Base-by-base conservation (phyloP, 176 grass and related monocot species). In the Echinochloa phyllopogon region DNA sequence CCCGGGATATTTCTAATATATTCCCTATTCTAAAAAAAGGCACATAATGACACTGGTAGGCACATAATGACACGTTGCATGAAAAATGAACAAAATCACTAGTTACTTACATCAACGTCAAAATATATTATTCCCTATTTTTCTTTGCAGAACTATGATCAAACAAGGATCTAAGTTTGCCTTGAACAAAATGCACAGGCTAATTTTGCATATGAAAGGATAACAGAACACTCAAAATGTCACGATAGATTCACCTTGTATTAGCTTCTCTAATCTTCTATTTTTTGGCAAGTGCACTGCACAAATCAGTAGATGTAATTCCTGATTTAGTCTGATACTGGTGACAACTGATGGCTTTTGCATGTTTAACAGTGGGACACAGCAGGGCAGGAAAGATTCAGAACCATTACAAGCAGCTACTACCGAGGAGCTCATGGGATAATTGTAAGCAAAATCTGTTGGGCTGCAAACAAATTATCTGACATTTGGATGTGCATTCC, bases 401-500 rank as follows among this genome's bases (percentile, higher is more conserved):
- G 96, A 87, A 95, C 96, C 57, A 95, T 98, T 58, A 95, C 96
- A 40, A 95, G 93, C 55, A 95, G 93, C 86, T 98, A 98, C 65
- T 98, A 98, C 74, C 87, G 91, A 10, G 93, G 96, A 78, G 96
- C 96, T 16, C 93, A 95, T 57, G 96, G 96, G 74, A 95, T 95
- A 74, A 92, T 98, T 62, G 87, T 94, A 73, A 86, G 44, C 43
- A 58, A 21, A 16, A 23, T 74, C 29, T 83, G 43, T 52, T 11
- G 4, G n/a, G 29, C 11, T 37, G 4, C 21, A 2, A 41, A 44
- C 21, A 41, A 39, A 6, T 37, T 57, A 79, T 56, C 4, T 65
- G 1, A 17, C 3, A 6, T 21, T 13, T 65, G 47, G 6, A 42
- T 20, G 38, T 23, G 8, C 33, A 63, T 37, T 64, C 83, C 65